Conservation (phyloP, 2,329 filamentous ascomycete genomes). For the Simplicillium sp. region DNA sequence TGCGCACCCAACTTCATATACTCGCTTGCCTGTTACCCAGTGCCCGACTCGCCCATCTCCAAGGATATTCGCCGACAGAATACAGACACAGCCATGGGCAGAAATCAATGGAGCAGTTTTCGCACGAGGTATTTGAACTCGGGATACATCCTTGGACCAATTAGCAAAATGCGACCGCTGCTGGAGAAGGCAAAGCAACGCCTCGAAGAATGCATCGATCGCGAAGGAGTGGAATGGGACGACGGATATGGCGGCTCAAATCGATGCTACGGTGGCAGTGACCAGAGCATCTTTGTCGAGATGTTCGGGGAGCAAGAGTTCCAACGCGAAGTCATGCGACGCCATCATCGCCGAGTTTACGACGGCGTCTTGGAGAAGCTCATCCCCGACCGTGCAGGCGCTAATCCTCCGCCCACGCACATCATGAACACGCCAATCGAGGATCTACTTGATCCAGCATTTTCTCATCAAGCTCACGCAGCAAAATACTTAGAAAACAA, state of each 20-base stretch:
- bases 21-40: constrained; percentile 16
- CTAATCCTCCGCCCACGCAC: constrained; percentile 9
- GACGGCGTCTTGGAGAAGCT: constrained; percentile 13
- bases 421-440: constrained; percentile 9
- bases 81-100: no score
- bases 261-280: constrained; percentile 14
- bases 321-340: constrained; percentile 18
- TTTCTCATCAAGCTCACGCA: constrained; percentile 12
- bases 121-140: no score
- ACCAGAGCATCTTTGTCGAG: constrained; percentile 18
- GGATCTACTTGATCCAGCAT: constrained; percentile 14
- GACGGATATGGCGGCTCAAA: constrained; percentile 7
- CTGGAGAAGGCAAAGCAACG: constrained; percentile 13
- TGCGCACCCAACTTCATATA: constrained; percentile 15
- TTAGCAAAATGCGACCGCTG: constrained; percentile 13
- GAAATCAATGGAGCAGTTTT: no score
- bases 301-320: constrained; percentile 20
- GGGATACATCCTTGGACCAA: no score
- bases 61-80: no score
- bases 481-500: no score
- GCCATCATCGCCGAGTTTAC: constrained; percentile 11
- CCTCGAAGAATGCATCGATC: constrained; percentile 11
- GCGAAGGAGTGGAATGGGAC: constrained; percentile 7
- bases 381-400: constrained; percentile 11
- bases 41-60: no score